Conservation (phyloP, 208 protist species). For the Borovskyia barvae region DNA sequence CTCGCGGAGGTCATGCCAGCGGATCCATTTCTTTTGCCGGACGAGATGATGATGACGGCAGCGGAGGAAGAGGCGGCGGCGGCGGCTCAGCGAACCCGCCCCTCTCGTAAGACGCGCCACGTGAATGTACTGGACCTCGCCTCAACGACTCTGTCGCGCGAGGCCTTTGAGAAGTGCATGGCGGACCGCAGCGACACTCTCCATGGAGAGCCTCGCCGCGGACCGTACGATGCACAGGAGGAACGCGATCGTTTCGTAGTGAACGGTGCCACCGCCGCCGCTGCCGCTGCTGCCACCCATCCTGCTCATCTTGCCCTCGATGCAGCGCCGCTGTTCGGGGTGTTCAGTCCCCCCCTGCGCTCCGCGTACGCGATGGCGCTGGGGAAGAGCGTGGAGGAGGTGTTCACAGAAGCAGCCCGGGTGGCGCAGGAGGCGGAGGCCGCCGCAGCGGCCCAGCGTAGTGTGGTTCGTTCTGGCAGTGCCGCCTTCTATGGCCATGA, state of each 20-base stretch:
- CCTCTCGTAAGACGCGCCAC: constrained; percentile 21
- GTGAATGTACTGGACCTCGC: constrained; percentile 63
- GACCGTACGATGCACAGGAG: constrained; percentile 64
- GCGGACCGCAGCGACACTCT: constrained; percentile 64
- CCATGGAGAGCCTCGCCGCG: constrained; percentile 51
- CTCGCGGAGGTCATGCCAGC: constrained; percentile 6
- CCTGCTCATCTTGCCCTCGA: background rate
- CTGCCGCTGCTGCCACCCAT: constrained; percentile 7
- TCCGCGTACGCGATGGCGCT: constrained; percentile 36
- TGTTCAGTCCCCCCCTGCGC: constrained; percentile 38
- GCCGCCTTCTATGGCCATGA: constrained; percentile 8
- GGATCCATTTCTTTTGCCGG: constrained; percentile 32
- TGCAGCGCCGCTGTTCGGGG: constrained; percentile 24
- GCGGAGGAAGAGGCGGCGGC: constrained; percentile 5
- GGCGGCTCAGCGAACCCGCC: constrained; percentile 1
- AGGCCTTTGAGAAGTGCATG: constrained; percentile 66
- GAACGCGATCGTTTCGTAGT: constrained; percentile 52
- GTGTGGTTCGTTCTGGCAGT: background rate
- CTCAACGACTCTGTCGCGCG: constrained; percentile 70
- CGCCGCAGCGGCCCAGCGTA: background rate
- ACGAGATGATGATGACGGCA: constrained; percentile 17
- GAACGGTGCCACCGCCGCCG: constrained; percentile 16
- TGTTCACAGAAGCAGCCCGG: constrained; percentile 23
- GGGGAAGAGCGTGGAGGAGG: constrained; percentile 25
- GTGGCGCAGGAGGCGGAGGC: constrained; percentile 11